Evolutionary conservation across 306 rosid genomes (phyloP).

Genomic region (Morella rubra): DNA sequence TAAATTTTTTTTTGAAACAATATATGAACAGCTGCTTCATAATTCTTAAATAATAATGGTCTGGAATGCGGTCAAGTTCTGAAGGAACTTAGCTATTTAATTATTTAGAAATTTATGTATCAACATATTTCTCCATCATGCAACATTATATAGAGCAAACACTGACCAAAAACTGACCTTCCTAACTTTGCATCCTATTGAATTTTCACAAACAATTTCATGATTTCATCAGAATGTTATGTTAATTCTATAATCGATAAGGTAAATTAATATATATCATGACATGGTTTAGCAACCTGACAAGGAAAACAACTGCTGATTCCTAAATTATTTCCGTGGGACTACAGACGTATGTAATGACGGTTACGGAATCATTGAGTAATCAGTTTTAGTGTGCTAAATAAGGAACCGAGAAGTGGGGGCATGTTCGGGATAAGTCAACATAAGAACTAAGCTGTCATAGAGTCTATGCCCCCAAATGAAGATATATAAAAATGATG

Average conservation of each 20-base stretch:
- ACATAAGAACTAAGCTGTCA: slow-evolving; percentile 44
- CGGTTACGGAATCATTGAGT: neutral
- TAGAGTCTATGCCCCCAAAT: slow-evolving; percentile 27
- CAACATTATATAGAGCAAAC: no score
- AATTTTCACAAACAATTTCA: no score
- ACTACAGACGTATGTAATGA: neutral
- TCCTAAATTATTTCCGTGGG: neutral
- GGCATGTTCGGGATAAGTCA: slow-evolving; percentile 31
- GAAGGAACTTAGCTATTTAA: no score
- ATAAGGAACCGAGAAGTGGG: slow-evolving; percentile 34
- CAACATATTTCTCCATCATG: no score
- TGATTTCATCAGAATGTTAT: no score
- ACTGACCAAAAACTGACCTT: no score
- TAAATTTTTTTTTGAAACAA: no score
- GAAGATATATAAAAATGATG: slow-evolving; percentile 32
- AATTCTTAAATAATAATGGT: no score
- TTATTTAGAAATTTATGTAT: no score
- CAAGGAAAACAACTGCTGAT: neutral
- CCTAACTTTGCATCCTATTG: no score
- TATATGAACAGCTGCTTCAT: no score
- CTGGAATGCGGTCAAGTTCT: no score
- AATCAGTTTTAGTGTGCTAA: slow-evolving; percentile 2
- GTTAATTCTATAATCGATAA: neutral
- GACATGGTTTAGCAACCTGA: slow-evolving; percentile 4
- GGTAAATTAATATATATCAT: neutral